Evolutionary conservation across 176 grass and related monocot species (phyloP).

Genomic region (Musa beccarii): DNA sequence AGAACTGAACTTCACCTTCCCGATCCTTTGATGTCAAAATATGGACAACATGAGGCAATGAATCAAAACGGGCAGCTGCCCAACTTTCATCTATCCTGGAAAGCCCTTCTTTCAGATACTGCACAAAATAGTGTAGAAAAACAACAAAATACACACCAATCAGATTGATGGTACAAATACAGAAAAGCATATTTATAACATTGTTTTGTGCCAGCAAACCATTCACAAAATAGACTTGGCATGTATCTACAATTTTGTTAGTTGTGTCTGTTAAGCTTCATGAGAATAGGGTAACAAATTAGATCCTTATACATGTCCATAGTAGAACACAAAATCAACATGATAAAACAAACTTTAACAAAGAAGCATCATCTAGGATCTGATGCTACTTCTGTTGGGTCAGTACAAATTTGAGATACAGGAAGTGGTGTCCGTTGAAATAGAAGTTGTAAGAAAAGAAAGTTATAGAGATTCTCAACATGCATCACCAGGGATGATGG

Average conservation of each 20-base stretch:
- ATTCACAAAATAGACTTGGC: not conserved
- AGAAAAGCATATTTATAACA: not conserved
- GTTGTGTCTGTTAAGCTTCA: not conserved
- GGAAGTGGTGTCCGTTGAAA: not conserved
- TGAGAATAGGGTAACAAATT: not conserved
- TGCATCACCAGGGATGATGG: not conserved
- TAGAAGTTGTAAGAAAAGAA: not conserved
- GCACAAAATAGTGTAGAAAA: constrained; percentile 10
- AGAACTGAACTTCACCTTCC: constrained; percentile 91
- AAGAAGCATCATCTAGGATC: not conserved
- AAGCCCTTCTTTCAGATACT: constrained; percentile 86
- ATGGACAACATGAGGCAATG: constrained; percentile 88
- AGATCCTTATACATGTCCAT: too few species aligned
- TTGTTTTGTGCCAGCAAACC: not conserved
- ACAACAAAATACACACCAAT: not conserved
- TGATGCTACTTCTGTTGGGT: not conserved
- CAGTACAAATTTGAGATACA: not conserved
- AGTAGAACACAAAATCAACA: not conserved
- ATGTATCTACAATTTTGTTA: not conserved
- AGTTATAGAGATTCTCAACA: not conserved
- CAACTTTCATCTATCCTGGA: constrained; percentile 81
- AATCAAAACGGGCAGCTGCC: constrained; percentile 86
- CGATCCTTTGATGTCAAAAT: constrained; percentile 84
- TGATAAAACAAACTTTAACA: not conserved
- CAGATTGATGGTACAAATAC: not conserved